A percentile compares a stretch with the other conserved stretches of the same genome.
These are phyloP conservation scores for Eucalyptus rudis DNA, from an alignment of 345 rosid genomes.

Conservation along the genomic window DNA sequence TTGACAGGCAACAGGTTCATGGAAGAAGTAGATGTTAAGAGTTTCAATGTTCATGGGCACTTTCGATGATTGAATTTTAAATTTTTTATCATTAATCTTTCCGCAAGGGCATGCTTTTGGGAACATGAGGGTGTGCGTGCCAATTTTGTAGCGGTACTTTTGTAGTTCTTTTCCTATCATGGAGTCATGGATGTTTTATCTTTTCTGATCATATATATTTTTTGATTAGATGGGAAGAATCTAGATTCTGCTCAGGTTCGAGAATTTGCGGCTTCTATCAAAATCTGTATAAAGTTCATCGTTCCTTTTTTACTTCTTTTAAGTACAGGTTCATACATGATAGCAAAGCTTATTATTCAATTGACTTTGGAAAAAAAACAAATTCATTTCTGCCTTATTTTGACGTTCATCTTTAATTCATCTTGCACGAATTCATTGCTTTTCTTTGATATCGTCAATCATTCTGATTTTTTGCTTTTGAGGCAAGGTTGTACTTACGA, in stretches of 20 bases:
- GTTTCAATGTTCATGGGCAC: background rate
- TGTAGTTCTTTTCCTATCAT: background rate
- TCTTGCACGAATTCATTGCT: background rate
- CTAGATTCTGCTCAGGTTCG: background rate
- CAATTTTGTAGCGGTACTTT: background rate
- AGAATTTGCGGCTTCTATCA: background rate
- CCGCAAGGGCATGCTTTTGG: background rate
- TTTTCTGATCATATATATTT: background rate
- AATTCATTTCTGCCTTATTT: background rate
- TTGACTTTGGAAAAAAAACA: background rate
- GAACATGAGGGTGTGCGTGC: background rate
- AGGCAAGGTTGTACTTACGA: background rate
- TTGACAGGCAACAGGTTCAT: background rate
- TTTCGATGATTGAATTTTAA: background rate
- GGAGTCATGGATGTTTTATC: background rate
- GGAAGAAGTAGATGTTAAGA: background rate
- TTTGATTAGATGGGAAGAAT: background rate
- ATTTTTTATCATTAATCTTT: background rate
- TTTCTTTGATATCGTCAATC: background rate
- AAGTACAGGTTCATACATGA: background rate
- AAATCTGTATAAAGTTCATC: background rate
- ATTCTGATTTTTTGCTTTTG: background rate
- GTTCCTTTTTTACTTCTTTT: background rate
- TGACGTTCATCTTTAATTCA: background rate
- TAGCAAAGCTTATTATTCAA: background rate